Base-by-base conservation (phyloP, 164 flowering plant genomes). In the Hamamelis virginiana region DNA sequence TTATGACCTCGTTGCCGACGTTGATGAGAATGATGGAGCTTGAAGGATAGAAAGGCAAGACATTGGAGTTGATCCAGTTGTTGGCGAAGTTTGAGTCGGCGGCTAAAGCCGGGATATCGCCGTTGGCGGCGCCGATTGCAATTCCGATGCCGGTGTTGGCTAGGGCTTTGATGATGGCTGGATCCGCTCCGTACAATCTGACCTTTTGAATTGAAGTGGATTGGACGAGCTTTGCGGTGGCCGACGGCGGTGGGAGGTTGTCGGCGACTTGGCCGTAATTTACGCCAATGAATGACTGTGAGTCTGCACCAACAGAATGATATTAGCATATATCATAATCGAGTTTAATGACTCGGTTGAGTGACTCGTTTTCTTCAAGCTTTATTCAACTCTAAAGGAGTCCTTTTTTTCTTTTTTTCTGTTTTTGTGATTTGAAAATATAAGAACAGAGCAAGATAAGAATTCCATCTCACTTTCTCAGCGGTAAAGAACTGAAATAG, bases 251-350 rank as follows among this genome's bases (percentile, higher is more conserved):
- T 12, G 98, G 98, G 22, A 94, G 92, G 67, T 94, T 89, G 81
- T 94, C 86, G 25, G 94, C 98, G 22, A 91, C 90, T 72, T 89
- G 85, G 27, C 98, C 98, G 65, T 94, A 94, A 76, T 91, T 91
- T 9, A 94, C 74, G 0, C 98, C 98, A 55, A 94, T 78, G 73
- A 83, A 93, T 8, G 98, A 77, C 60, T 93, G 75, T 1, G 96
- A 82, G 1, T 68, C 98, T 93, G 84, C 69, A 71, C 48, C 68
- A 73, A 65, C 5, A 55, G 45, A 60, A 43, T 3, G 28, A 52
- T 12, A 9, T 25, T 50, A 22, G 62, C 8, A 21, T 16, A n/a
- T n/a, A n/a, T n/a, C n/a, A n/a, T n/a, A n/a, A n/a, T n/a, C n/a
- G 28, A 5, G 22, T 4, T 27, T 58, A 27, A 59, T 27, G 41